Base-by-base conservation (phyloP, 192 early-diverging fungal species). In the Irineochytrium annulatum region DNA sequence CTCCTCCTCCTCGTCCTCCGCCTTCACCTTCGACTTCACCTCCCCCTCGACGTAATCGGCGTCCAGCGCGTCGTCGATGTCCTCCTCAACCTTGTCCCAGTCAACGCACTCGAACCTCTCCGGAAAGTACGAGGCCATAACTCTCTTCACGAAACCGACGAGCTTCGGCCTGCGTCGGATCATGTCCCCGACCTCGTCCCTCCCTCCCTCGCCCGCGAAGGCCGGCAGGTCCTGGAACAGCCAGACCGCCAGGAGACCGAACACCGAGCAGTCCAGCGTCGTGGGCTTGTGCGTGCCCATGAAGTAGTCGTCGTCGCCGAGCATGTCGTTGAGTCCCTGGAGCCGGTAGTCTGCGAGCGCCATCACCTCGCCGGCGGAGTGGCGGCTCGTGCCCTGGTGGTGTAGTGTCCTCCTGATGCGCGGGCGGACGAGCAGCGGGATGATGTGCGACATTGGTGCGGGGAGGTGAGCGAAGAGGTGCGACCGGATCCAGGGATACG, bases 41-140 rank as follows among this genome's bases (percentile, higher is more conserved):
- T 41, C 37, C 8, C n/a, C 37, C 37, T n/a, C 37, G n/a, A 13
- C 11, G 8, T n/a, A 8, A 8, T 8, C 37, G 11, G 8, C 37
- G 8, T 13, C 8, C 11, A 8, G 8, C 37, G 8, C 37, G n/a
- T 13, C n/a, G 11, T n/a, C n/a, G 11, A 8, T n/a, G 37, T 8
- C 46, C 46, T 49, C 46, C 11, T 49, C 46, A 24, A 49, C 22
- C 46, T 49, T 24, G 24, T 49, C 22, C 46, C 46, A 49, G 26
- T 49, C 46, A 14, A 49, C 46, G 6, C 6, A 8, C 11, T 6
- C 46, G 13, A 24, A 14, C 11, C 11, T 8, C 46, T 49, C 46
- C 8, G 46, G 46, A 49, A 49, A 49, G 5, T 17, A 8, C 17
- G 6, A 14, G 6, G 13, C 46, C 46, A 8, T 24, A 14, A 49